phyloP scores from a whole-genome alignment of 1,139 yeast species.

The Geotrichum reessii region DNA sequence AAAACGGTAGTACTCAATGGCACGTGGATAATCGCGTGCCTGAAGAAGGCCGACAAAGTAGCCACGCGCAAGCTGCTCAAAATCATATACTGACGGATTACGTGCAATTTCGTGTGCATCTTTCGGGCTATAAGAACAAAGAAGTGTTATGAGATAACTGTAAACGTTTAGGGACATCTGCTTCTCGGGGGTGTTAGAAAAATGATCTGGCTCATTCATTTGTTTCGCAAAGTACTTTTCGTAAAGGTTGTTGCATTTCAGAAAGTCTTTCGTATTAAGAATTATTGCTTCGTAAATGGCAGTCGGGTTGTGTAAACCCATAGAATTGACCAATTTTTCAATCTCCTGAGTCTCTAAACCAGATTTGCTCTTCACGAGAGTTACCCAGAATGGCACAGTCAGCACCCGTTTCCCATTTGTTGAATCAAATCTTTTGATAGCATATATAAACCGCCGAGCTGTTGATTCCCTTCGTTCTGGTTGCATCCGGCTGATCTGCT shows the following conservation, averaged over 20 bases:
- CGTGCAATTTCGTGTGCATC: constrained; percentile 6
- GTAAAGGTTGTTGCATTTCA: constrained; percentile 4
- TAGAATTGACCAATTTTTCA: neutral
- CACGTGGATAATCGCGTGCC: constrained; percentile 6
- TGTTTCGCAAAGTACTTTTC: constrained; percentile 1
- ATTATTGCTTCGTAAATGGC: constrained; percentile 7
- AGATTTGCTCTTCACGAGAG: neutral
- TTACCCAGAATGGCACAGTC: constrained; percentile 1
- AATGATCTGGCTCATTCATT: neutral
- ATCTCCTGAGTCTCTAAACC: neutral
- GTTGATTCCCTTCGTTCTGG: neutral
- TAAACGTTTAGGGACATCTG: constrained; percentile 9
- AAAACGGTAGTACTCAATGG: neutral
- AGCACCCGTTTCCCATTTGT: neutral
- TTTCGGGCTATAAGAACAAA: constrained; percentile 8
- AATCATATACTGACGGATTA: constrained; percentile 1
- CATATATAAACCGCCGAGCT: neutral
- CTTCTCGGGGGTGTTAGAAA: neutral
- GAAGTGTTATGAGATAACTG: constrained; percentile 9
- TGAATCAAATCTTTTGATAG: neutral
- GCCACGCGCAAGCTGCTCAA: constrained; percentile 4
- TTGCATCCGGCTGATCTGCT: neutral
- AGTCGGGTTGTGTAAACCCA: neutral
- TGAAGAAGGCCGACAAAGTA: constrained; percentile 8
- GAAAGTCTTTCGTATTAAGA: constrained; percentile 4